Conservation (phyloP, 345 rosid species). For the Dovyalis caffra region DNA sequence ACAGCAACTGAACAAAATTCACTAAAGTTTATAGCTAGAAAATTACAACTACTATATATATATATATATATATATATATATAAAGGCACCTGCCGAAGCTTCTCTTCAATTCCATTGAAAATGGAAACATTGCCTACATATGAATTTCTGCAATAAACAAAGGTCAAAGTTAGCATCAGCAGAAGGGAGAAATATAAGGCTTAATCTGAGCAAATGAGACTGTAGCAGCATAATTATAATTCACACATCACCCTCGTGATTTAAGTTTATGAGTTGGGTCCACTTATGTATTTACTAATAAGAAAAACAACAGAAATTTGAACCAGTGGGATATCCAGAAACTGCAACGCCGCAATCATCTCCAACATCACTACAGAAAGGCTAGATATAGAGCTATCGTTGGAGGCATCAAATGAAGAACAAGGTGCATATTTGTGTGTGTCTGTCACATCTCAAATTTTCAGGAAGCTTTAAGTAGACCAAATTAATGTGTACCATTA, state of each 20-base stretch:
- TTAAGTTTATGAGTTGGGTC: not conserved
- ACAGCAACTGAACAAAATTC: slow-evolving; percentile 2
- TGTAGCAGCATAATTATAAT: not conserved
- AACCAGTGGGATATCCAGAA: not conserved
- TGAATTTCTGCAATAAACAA: slow-evolving; percentile 62
- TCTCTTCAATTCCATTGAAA: slow-evolving; percentile 72
- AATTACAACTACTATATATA: not conserved
- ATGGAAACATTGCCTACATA: slow-evolving; percentile 70
- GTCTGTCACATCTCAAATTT: slow-evolving; percentile 1
- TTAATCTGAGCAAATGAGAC: not conserved
- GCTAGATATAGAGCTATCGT: not conserved
- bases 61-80: too few relatives aligned
- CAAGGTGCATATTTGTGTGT: not conserved
- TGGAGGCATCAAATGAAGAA: not conserved
- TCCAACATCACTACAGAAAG: not conserved
- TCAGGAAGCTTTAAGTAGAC: not conserved
- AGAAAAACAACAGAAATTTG: not conserved
- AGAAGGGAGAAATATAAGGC: not conserved
- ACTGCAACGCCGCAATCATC: not conserved
- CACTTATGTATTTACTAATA: not conserved
- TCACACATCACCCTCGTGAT: not conserved
- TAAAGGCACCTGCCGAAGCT: slow-evolving; percentile 61
- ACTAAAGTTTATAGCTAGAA: not conserved
- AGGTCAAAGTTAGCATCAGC: not conserved
- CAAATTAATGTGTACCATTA: not conserved